Evolutionary conservation across 805 yeast genomes (phyloP).

Genomic region (Saccharomycopsis amapae): DNA sequence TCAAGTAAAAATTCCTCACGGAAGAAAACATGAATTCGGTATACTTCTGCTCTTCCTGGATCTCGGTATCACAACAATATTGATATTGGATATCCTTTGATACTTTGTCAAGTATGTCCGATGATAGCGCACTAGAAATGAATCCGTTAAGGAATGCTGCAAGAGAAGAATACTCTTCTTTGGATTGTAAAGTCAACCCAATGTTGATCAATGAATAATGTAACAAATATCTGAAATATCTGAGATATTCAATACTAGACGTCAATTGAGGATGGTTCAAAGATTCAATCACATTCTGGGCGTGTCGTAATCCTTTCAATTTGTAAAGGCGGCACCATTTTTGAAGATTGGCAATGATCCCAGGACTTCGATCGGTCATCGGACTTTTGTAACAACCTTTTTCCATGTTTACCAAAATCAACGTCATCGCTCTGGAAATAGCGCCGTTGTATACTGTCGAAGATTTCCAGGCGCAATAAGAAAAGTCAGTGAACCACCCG

Average conservation of each 20-base stretch:
- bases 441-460: constrained; percentile 2
- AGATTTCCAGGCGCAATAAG: background rate
- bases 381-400: constrained; percentile 4
- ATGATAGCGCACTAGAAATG: constrained; percentile 2
- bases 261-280: background rate
- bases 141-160: constrained; percentile 14
- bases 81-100: background rate
- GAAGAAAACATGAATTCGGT: constrained; percentile 3
- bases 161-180: constrained; percentile 4
- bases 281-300: background rate
- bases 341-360: too few species aligned
- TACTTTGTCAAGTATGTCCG: background rate
- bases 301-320: background rate
- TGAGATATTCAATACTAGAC: background rate
- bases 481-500: constrained; percentile 10
- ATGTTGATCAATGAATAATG: constrained; percentile 1
- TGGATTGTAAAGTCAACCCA: background rate
- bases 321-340: background rate
- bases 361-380: too few species aligned
- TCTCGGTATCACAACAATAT: background rate
- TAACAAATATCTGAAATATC: background rate
- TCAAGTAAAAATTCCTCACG: constrained; percentile 3
- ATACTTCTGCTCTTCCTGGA: background rate
- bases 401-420: constrained; percentile 5
- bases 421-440: constrained; percentile 6